Percentiles rank a stretch among this genome's conserved stretches.
These are phyloP conservation scores for Wickerhamomyces subpelliculosus DNA, from an alignment of 805 yeast species.

Conservation along the genomic window DNA sequence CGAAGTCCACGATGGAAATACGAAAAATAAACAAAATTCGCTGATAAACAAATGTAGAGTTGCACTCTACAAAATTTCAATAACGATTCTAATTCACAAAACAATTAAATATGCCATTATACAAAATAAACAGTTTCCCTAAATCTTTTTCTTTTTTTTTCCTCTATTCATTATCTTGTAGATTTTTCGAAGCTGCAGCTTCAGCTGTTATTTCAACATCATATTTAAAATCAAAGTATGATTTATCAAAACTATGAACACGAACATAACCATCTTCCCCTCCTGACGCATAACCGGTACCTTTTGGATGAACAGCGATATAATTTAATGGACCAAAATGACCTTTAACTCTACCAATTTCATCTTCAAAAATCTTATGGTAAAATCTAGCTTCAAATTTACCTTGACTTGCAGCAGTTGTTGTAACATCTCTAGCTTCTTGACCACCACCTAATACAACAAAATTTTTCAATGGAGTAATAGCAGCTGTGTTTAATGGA, in stretches of 20 bases:
- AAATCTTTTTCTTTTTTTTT: not conserved
- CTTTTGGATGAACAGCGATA: conserved; percentile 90
- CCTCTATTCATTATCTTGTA: not conserved
- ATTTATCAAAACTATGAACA: conserved; percentile 87
- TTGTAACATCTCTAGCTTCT: conserved; percentile 96
- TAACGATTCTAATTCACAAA: not conserved
- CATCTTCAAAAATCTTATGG: conserved; percentile 93
- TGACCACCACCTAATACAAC: conserved; percentile 98
- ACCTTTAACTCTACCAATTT: conserved; percentile 94
- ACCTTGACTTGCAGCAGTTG: conserved; percentile 91
- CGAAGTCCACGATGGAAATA: not conserved
- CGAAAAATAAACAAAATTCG: not conserved
- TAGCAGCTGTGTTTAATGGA: conserved; percentile 91
- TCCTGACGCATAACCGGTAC: conserved; percentile 90
- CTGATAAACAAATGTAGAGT: not conserved
- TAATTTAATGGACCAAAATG: conserved; percentile 98
- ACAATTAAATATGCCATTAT: not conserved
- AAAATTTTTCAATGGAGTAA: conserved; percentile 88
- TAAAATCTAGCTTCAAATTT: conserved; percentile 94
- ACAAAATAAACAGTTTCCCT: not conserved
- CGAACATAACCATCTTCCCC: conserved; percentile 98
- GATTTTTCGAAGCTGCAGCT: conserved; percentile 23
- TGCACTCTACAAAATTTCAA: too few relatives aligned
- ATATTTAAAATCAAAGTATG: conserved; percentile 87
- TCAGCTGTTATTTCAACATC: conserved; percentile 83